Conservation (phyloP, 768 basidiomycete genomes). For the Tylopilus balloui region DNA sequence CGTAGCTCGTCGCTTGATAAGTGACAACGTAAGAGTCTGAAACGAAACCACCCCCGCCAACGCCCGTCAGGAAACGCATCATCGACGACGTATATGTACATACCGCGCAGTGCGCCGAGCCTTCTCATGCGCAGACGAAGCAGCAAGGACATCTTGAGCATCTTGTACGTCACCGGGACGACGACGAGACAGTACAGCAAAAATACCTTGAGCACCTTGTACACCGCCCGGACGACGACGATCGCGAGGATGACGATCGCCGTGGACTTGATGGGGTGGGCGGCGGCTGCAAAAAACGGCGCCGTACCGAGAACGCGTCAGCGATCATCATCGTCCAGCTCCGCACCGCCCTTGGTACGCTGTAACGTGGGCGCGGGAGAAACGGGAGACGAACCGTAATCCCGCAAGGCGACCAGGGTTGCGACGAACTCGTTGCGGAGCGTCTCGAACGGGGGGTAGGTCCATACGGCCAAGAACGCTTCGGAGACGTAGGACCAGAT, state of each 20-base stretch:
- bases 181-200: background rate
- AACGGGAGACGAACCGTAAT: conserved; percentile 10
- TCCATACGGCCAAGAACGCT: conserved; percentile 15
- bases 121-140: conserved; percentile 1
- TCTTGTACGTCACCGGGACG: background rate
- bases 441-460: conserved; percentile 22
- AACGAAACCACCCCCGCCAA: background rate
- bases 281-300: background rate
- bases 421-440: conserved; percentile 16
- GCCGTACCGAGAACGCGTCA: background rate
- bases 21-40: conserved; percentile 12
- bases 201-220: too few species aligned
- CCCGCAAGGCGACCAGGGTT: conserved; percentile 5
- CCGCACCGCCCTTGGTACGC: too few species aligned
- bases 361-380: too few species aligned
- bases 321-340: too few species aligned
- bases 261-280: conserved; percentile 10
- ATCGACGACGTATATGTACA: background rate
- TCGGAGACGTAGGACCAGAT: conserved; percentile 14
- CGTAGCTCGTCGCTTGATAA: conserved; percentile 20
- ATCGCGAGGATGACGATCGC: conserved; percentile 1
- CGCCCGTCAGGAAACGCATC: background rate
- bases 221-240: background rate
- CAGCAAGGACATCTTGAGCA: background rate
- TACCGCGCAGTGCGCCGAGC: conserved; percentile 10